Evolutionary conservation across 225 moss, liverwort and hornwort species (phyloP).

Genomic region (Neckera pumila): DNA sequence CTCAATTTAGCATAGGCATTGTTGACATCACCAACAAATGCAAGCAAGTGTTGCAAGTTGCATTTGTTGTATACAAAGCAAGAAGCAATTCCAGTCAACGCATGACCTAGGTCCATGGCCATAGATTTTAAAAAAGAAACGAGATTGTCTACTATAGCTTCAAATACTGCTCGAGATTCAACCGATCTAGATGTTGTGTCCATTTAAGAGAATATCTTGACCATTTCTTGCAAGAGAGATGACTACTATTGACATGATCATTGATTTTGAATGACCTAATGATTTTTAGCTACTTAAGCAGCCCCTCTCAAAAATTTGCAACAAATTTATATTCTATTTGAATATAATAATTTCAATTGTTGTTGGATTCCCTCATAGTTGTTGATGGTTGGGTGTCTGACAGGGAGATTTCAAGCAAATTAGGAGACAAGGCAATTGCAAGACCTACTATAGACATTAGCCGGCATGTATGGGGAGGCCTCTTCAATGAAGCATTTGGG

Average conservation of each 20-base stretch:
- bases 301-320: accelerated
- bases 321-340: too few relatives aligned
- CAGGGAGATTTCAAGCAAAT: slow-evolving; percentile 22
- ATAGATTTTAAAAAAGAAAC: not conserved
- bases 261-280: not conserved
- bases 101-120: not conserved
- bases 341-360: not conserved
- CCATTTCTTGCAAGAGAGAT: not conserved
- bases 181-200: accelerated
- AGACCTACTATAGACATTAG: slow-evolving; percentile 48
- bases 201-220: not conserved
- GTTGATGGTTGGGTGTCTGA: not conserved
- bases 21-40: not conserved
- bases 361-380: accelerated
- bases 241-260: too few relatives aligned
- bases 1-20: not conserved
- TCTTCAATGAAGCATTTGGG: slow-evolving; percentile 47
- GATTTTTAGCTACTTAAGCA: not conserved
- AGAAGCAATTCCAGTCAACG: accelerated
- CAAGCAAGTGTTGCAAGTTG: not conserved
- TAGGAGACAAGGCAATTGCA: slow-evolving; percentile 27
- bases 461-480: slow-evolving; percentile 25
- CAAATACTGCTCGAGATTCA: not conserved
- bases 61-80: not conserved
- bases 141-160: too few relatives aligned